Conservation (phyloP, 257 asterid genomes). For the Solanum chaucha region DNA sequence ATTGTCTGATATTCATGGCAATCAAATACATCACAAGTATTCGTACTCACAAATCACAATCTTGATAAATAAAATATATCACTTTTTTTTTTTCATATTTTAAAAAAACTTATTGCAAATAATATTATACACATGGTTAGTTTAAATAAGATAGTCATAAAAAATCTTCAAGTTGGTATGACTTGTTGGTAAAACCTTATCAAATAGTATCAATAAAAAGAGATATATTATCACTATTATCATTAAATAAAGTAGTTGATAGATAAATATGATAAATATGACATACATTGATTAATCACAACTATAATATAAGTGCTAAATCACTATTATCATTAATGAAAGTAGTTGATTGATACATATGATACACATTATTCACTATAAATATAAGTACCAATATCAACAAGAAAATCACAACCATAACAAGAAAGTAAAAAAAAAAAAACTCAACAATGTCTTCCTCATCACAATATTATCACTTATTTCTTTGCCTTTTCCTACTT, state of each 20-base stretch:
- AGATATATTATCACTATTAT: background rate
- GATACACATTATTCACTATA: background rate
- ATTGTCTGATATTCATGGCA: background rate
- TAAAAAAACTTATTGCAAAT: background rate
- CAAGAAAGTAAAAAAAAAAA: background rate
- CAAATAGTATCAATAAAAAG: background rate
- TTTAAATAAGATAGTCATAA: background rate
- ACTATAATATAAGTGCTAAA: background rate
- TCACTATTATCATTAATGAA: background rate
- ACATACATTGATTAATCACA: background rate
- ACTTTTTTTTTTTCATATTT: too few species aligned
- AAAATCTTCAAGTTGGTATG: background rate
- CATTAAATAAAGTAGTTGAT: background rate
- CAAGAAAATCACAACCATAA: background rate
- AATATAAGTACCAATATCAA: background rate
- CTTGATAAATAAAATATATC: background rate
- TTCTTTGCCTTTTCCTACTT: background rate
- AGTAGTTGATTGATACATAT: background rate
- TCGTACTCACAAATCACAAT: background rate
- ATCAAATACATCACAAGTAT: background rate
- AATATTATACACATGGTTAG: background rate
- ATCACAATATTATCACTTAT: background rate
- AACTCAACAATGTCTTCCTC: background rate
- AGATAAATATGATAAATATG: background rate
- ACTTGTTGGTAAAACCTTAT: background rate